Evolutionary conservation across 192 early-diverging fungal genomes (phyloP).

Genomic region (Globomyces pollinis-pini): DNA sequence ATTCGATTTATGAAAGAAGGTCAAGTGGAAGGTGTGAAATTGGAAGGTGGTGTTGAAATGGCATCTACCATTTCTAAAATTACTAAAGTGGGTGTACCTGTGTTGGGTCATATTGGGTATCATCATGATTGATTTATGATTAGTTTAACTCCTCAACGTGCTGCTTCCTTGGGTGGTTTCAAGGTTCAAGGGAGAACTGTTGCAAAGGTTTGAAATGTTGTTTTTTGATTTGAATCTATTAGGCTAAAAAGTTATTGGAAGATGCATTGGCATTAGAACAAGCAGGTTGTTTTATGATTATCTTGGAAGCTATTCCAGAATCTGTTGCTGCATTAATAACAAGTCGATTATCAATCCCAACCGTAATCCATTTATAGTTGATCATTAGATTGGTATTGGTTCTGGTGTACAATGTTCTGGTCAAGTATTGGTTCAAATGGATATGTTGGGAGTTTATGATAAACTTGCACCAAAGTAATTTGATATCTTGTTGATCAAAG

Average conservation of each 20-base stretch:
- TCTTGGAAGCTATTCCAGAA: constrained; percentile 87
- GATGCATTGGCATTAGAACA: constrained; percentile 85
- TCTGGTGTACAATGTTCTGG: constrained; percentile 82
- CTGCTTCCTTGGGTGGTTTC: constrained; percentile 79
- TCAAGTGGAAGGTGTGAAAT: constrained; percentile 86
- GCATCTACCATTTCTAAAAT: constrained; percentile 68
- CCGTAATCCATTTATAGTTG: too few species aligned
- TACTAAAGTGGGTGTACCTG: constrained; percentile 82
- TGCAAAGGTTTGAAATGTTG: not conserved
- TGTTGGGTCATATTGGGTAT: constrained; percentile 83
- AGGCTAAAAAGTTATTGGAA: constrained; percentile 67
- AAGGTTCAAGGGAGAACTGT: constrained; percentile 86
- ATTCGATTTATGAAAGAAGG: constrained; percentile 87
- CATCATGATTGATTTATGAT: not conserved
- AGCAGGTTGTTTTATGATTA: constrained; percentile 84
- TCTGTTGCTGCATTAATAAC: constrained; percentile 87
- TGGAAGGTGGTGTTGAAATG: constrained; percentile 89
- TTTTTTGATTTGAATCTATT: constrained; percentile 25
- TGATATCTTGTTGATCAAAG: constrained; percentile 31
- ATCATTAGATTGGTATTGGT: constrained; percentile 97
- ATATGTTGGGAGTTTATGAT: constrained; percentile 89
- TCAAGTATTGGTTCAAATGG: constrained; percentile 88
- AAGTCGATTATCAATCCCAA: constrained; percentile 67
- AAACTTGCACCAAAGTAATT: constrained; percentile 81
- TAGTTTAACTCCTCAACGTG: constrained; percentile 90